Percentiles rank a stretch among this genome's conserved stretches.
These are phyloP conservation scores for Candida vartiovaarae DNA, from an alignment of 805 yeast genomes.

Conservation along the genomic window DNA sequence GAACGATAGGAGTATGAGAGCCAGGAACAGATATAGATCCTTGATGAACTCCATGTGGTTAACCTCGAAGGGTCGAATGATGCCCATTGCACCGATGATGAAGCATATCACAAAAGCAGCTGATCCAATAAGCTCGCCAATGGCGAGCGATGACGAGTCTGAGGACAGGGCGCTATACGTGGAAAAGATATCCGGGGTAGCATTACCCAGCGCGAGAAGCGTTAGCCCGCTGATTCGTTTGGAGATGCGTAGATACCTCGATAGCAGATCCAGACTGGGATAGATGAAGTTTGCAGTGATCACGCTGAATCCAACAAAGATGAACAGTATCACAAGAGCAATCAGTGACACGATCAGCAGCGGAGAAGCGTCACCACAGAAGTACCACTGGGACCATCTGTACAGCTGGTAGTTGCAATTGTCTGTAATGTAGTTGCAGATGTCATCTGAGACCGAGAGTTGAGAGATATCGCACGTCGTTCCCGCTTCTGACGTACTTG, in stretches of 20 bases:
- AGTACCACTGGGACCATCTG: constrained; percentile 2
- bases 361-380: neutral
- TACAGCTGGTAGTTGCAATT: neutral
- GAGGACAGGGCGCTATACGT: constrained; percentile 76
- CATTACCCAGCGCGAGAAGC: constrained; percentile 83
- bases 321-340: constrained; percentile 37
- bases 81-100: constrained; percentile 72
- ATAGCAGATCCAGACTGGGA: constrained; percentile 66
- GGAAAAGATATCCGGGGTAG: constrained; percentile 82
- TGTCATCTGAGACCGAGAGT: neutral
- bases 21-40: constrained; percentile 53
- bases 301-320: constrained; percentile 45
- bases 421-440: constrained; percentile 2
- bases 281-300: constrained; percentile 80
- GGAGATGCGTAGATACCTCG: constrained; percentile 54
- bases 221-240: constrained; percentile 84
- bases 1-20: constrained; percentile 43
- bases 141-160: constrained; percentile 69
- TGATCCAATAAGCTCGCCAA: constrained; percentile 90
- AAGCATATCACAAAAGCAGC: constrained; percentile 76
- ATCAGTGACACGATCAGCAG: neutral
- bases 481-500: too few species aligned
- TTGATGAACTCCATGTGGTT: constrained; percentile 43
- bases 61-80: constrained; percentile 60
- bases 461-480: constrained; percentile 1